These are phyloP conservation scores for Aethionema arabicum DNA, from an alignment of 345 rosid genomes.

Conservation along the genomic window DNA sequence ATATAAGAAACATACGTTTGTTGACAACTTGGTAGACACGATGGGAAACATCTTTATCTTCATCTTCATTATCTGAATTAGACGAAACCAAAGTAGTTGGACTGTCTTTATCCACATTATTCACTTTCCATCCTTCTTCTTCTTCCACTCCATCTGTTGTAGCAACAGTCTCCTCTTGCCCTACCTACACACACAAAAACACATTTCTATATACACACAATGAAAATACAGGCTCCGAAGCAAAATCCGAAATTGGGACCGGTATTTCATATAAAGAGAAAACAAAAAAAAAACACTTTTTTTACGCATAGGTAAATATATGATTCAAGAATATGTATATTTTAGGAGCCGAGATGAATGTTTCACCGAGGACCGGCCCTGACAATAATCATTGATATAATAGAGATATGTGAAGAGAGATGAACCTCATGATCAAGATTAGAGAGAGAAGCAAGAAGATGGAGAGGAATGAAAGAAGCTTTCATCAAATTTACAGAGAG, in stretches of 20 bases:
- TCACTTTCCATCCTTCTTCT: conserved; percentile 39
- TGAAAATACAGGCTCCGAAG: too few relatives aligned
- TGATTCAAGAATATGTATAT: too few relatives aligned
- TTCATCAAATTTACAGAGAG: conserved; percentile 91
- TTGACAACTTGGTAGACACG: conserved; percentile 60
- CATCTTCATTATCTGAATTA: conserved; percentile 68
- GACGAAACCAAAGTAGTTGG: conserved; percentile 49
- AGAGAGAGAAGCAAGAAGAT: conserved; percentile 66
- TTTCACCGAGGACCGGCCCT: too few relatives aligned
- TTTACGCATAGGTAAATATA: too few relatives aligned
- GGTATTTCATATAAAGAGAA: too few relatives aligned
- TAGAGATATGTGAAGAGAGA: not conserved
- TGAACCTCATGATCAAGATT: conserved; percentile 46
- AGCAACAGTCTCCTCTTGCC: conserved; percentile 44
- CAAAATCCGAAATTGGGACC: too few relatives aligned
- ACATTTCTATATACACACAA: not conserved
- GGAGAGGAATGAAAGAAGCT: conserved; percentile 84
- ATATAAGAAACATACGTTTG: conserved; percentile 64
- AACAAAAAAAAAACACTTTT: too few relatives aligned
- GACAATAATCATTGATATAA: too few relatives aligned
- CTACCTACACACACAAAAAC: conserved; percentile 25
- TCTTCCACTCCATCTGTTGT: conserved; percentile 37
- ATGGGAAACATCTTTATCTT: conserved; percentile 51
- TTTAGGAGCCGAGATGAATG: too few relatives aligned
- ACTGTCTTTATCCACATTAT: conserved; percentile 36